A percentile compares a stretch with the other conserved stretches of the same genome.
Evolutionary conservation across 1,139 yeast genomes (phyloP).

Genomic region (Lodderomyces oxycetoniae): DNA sequence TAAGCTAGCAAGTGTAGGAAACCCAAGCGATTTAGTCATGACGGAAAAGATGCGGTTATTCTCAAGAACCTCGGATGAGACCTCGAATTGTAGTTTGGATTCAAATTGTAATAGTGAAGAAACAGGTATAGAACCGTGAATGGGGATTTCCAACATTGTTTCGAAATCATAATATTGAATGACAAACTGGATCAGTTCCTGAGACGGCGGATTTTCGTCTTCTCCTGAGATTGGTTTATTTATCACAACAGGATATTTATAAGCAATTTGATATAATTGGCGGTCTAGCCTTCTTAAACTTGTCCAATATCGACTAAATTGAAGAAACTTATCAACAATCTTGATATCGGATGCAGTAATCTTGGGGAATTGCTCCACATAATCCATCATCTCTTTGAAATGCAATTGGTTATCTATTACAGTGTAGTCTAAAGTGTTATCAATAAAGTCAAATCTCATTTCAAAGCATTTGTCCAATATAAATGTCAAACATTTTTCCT

Average conservation of each 20-base stretch:
- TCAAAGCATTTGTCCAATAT: conserved; percentile 16
- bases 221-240: too few relatives aligned
- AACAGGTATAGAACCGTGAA: conserved; percentile 2
- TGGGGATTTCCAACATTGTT: too few relatives aligned
- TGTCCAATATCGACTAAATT: conserved; percentile 20
- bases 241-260: conserved; percentile 27
- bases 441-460: conserved; percentile 15
- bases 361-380: conserved; percentile 5
- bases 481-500: conserved; percentile 12
- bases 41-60: background rate
- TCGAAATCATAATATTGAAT: too few relatives aligned
- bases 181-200: too few relatives aligned
- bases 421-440: conserved; percentile 3
- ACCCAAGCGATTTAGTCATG: background rate
- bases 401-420: conserved; percentile 4
- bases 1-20: background rate
- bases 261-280: conserved; percentile 25
- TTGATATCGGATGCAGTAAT: conserved; percentile 4
- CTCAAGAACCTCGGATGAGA: background rate
- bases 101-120: background rate
- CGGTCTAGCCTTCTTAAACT: conserved; percentile 22
- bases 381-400: conserved; percentile 11
- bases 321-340: conserved; percentile 14
- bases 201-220: too few relatives aligned
- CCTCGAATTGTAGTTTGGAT: conserved; percentile 1